A percentile compares a stretch with the other conserved stretches of the same genome.
phyloP scores from a whole-genome alignment of 2,329 filamentous ascomycete genomes.

The Sporothrix sp. region DNA sequence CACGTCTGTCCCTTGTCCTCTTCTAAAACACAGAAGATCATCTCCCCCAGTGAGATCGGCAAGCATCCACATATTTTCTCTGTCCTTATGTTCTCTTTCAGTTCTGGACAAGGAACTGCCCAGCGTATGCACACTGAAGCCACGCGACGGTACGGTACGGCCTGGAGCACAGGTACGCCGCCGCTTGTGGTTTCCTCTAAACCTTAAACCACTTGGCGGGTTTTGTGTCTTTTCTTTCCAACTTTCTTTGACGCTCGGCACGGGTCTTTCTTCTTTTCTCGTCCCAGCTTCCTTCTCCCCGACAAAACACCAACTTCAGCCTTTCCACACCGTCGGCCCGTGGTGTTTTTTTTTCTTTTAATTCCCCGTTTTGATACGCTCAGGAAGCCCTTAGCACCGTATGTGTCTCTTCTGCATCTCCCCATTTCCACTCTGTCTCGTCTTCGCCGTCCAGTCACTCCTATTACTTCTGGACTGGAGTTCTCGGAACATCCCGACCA shows the following conservation, averaged over 20 bases:
- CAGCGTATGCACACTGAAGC: not conserved
- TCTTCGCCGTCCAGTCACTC: not conserved
- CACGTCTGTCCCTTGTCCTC: no score
- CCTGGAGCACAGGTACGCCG: not conserved
- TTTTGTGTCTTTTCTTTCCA: not conserved
- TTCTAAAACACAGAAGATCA: not conserved
- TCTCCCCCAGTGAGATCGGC: not conserved
- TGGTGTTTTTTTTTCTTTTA: no score
- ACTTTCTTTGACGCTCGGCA: not conserved
- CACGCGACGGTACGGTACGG: no score
- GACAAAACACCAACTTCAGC: no score
- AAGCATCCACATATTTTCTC: not conserved
- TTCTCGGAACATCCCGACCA: slow-evolving; percentile 6
- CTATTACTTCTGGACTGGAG: no score
- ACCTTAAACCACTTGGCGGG: not conserved
- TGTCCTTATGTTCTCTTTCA: not conserved
- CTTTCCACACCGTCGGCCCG: no score
- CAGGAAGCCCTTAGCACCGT: no score
- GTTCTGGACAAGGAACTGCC: not conserved
- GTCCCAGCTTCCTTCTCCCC: no score
- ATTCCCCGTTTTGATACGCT: no score
- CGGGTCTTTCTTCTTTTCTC: not conserved
- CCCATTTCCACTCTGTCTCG: not conserved
- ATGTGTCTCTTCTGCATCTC: no score
- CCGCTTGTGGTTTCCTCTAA: not conserved